Percentiles rank a stretch among this genome's conserved stretches.
Conservation (phyloP, 257 asterid species). For the Rubia yunnanensis region DNA sequence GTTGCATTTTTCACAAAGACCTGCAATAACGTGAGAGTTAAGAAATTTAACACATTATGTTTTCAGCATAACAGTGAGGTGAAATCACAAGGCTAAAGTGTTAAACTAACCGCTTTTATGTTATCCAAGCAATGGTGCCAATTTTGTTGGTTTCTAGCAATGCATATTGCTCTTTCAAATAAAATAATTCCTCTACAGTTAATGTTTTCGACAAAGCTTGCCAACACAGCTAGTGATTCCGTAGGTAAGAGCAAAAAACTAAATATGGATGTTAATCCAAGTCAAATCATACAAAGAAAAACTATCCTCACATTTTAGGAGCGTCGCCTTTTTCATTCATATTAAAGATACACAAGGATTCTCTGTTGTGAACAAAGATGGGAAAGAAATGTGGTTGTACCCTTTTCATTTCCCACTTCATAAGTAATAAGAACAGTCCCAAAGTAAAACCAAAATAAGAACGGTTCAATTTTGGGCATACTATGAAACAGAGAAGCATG, state of each 20-base stretch:
- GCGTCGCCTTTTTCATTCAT: too few relatives aligned
- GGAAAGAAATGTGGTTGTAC: not conserved
- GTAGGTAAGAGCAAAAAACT: not conserved
- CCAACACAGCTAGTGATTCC: constrained; percentile 4
- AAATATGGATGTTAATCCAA: not conserved
- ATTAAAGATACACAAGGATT: not conserved
- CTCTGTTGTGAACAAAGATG: not conserved
- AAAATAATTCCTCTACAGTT: constrained; percentile 39
- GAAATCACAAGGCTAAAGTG: not conserved
- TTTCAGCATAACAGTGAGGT: not conserved
- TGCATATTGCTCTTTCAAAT: constrained; percentile 44
- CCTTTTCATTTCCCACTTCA: too few relatives aligned
- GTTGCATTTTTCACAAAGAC: constrained; percentile 68
- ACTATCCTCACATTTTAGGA: too few relatives aligned
- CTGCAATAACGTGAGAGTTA: constrained; percentile 28
- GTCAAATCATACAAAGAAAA: too few relatives aligned
- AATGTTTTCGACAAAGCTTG: constrained; percentile 49
- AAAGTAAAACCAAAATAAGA: not conserved
- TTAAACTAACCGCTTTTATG: constrained; percentile 30
- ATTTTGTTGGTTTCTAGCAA: constrained; percentile 41
- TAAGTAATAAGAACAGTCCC: not conserved
- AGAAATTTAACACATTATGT: constrained; percentile 1
- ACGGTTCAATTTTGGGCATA: not conserved
- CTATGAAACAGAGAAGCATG: not conserved
- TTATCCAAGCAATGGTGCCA: constrained; percentile 43